phyloP scores from a whole-genome alignment of 768 basidiomycete species.

The Naganishia kalamii region DNA sequence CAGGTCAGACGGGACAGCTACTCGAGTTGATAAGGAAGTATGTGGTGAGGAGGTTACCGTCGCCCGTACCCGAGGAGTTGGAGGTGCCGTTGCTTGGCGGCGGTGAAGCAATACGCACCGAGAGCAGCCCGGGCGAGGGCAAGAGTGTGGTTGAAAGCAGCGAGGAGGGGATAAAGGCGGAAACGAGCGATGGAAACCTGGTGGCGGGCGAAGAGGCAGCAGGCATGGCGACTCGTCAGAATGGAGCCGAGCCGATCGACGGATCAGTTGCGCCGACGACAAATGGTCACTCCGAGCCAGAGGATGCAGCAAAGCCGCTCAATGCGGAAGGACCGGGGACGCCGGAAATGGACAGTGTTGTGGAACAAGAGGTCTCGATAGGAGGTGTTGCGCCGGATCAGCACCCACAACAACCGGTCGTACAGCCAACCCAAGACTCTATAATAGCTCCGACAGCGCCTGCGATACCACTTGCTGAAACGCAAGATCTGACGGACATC shows the following conservation, averaged over 20 bases:
- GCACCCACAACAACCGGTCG: background rate
- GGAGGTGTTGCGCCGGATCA: background rate
- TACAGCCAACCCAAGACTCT: background rate
- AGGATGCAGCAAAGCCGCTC: no score
- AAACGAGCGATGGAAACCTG: no score
- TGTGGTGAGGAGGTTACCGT: constrained; percentile 14
- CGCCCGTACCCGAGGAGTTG: background rate
- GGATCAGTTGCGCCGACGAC: no score
- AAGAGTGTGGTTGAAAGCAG: no score
- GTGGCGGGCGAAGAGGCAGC: background rate
- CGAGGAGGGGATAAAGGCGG: no score
- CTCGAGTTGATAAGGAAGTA: constrained; percentile 35
- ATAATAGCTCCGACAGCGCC: no score
- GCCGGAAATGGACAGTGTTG: no score
- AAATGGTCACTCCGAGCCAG: no score
- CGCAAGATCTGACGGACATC: background rate
- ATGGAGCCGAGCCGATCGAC: no score
- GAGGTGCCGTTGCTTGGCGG: constrained; percentile 10
- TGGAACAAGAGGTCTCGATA: background rate
- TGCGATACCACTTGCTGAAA: no score
- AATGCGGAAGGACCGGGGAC: no score
- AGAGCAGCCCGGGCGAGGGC: no score
- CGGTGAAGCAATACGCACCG: background rate
- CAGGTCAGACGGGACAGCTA: constrained; percentile 36
- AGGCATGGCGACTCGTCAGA: background rate